Base-by-base conservation (phyloP, 2,329 filamentous ascomycete genomes). In the Fusarium stilboides region DNA sequence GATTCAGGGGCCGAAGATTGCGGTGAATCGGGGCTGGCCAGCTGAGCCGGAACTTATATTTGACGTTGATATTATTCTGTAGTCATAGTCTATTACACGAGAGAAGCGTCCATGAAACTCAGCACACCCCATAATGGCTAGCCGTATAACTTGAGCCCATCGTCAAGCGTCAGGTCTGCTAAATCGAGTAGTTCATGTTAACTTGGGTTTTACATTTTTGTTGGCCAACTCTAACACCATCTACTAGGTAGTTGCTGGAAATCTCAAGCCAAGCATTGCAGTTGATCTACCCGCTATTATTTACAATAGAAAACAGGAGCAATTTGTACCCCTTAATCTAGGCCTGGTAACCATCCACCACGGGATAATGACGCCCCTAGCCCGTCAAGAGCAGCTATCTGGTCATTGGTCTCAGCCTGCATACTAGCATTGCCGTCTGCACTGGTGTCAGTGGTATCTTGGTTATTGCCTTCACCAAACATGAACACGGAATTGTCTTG, bases 271-370 rank as follows among this genome's bases (percentile, higher is more conserved):
- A 40, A 49, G 56, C 37, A 15, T 37, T 22, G 34, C 33, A 45
- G 19, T 43, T 39, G 2, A 51, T 43, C 20, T 20, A 42, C 43
- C 40, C 45, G 34, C 40, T 22, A 62, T 22, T 55, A 53, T 50
- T 24, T 15, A 53, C 31, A 68, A 28, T 20, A 39, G 34, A 20
- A 19, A 22, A 17, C n/a, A 26, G 13, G 20, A 42, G n/a, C 17
- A 24, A 15, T 19, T 43, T 12, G 34, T 5, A 36, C 49, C 31
- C 39, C 26, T 67, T 74, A 82, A 49, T 82, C 80, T 54, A 82
- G 61, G 0, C 76, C 74, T 7, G 78, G 75, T 2, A 82, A 64
- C 80, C 80, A 82, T 8, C 77, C 76, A 17, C 70, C 74, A 20
- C 70, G 71, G 37, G 70, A 74, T 44, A 81, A 61, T 10, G 79